phyloP scores from a whole-genome alignment of 163 green algal species.

The Coccomyxa subellipsoidea region DNA sequence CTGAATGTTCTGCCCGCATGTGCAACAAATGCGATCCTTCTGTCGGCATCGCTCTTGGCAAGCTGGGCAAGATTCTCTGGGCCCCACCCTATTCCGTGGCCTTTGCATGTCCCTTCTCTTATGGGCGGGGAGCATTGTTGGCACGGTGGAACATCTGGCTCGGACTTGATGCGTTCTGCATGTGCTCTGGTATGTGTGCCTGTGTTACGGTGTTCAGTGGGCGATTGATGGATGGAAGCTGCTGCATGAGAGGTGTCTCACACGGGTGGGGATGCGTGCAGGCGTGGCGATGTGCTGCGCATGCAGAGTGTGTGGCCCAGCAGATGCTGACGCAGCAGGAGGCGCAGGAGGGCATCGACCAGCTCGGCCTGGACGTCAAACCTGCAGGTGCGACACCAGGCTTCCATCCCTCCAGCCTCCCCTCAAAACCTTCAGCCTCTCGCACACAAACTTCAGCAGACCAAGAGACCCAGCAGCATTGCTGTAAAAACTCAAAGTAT shows the following conservation, averaged over 20 bases:
- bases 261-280: constrained; percentile 18
- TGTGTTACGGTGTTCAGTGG: no score
- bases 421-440: neutral
- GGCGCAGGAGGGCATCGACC: constrained; percentile 25
- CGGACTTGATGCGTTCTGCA: no score
- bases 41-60: constrained; percentile 17
- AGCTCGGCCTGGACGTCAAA: neutral
- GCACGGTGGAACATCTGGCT: no score
- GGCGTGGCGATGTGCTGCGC: constrained; percentile 39
- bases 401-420: neutral
- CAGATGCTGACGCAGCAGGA: constrained; percentile 16
- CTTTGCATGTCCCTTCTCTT: no score
- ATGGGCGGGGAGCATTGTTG: no score
- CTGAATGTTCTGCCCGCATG: neutral
- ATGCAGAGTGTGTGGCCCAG: constrained; percentile 39
- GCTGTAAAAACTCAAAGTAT: no score
- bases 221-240: no score
- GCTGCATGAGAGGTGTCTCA: no score
- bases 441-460: no score
- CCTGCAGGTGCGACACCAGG: neutral
- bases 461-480: no score
- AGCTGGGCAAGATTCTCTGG: constrained; percentile 17
- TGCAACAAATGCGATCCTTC: neutral
- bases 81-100: no score
- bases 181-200: no score